Evolutionary conservation across 805 yeast genomes (phyloP).

Genomic region (Ogataea polymorpha): DNA sequence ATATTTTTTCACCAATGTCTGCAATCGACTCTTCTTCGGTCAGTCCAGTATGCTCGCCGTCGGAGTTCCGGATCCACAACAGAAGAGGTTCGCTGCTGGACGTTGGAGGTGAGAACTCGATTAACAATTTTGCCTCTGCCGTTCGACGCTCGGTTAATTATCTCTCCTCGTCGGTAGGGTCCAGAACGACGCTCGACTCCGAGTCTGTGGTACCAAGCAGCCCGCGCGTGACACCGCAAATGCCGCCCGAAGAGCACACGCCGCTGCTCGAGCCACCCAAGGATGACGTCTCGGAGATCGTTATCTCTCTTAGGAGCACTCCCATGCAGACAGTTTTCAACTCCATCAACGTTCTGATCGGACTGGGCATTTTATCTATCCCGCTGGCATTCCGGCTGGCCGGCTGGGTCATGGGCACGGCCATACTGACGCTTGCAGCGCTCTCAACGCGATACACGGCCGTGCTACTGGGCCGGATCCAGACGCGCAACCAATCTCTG

Average conservation of each 20-base stretch:
- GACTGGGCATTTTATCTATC: conserved; percentile 70
- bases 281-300: conserved; percentile 10
- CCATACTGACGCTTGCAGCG: conserved; percentile 43
- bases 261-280: conserved; percentile 5
- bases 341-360: conserved; percentile 72
- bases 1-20: conserved; percentile 2
- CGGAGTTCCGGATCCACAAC: not conserved
- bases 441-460: conserved; percentile 53
- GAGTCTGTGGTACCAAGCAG: conserved; percentile 1
- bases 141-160: conserved; percentile 31
- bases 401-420: conserved; percentile 59
- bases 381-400: conserved; percentile 67
- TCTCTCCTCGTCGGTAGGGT: conserved; percentile 25
- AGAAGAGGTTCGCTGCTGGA: conserved; percentile 35
- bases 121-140: conserved; percentile 37
- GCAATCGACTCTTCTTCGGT: conserved; percentile 1
- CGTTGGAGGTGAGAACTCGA: conserved; percentile 36
- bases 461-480: conserved; percentile 47
- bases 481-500: conserved; percentile 37
- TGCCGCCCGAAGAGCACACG: conserved; percentile 1
- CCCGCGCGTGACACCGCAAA: not conserved
- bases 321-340: conserved; percentile 75
- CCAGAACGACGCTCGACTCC: conserved; percentile 1
- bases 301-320: conserved; percentile 46
- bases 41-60: not conserved